Conservation (phyloP, 345 rosid species). For the Syzygium grande region DNA sequence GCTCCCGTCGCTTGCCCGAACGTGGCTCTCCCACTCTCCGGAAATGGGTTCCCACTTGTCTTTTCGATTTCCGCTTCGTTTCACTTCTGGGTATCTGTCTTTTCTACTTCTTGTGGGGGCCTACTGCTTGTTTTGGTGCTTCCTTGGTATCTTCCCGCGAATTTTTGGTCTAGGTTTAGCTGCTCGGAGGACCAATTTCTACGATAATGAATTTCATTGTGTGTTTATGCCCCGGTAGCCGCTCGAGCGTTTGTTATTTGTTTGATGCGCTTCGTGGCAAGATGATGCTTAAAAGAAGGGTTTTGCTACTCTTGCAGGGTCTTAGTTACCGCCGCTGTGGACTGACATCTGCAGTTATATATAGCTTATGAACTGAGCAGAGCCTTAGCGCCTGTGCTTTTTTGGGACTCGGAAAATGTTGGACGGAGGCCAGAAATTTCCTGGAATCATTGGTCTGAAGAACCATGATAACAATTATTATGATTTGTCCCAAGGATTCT, state of each 20-base stretch:
- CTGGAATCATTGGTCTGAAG: constrained; percentile 27
- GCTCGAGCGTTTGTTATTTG: neutral
- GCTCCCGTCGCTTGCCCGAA: neutral
- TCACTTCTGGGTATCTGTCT: neutral
- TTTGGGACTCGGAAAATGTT: constrained; percentile 10
- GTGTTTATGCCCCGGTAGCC: neutral
- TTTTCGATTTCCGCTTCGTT: neutral
- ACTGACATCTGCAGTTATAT: neutral
- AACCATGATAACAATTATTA: constrained; percentile 15
- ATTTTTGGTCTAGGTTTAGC: neutral
- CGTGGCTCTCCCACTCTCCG: neutral
- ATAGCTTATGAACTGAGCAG: neutral
- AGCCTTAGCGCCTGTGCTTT: neutral
- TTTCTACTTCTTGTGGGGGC: neutral
- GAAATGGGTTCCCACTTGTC: neutral
- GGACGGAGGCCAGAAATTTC: constrained; percentile 29
- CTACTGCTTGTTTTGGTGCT: neutral
- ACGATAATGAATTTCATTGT: neutral
- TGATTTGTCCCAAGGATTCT: constrained; percentile 32
- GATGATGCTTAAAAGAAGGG: neutral
- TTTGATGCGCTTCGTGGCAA: neutral
- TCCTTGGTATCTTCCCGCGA: neutral
- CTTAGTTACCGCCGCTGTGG: neutral
- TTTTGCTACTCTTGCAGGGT: neutral
- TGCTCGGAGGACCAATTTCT: neutral